A percentile compares a stretch with the other conserved stretches of the same genome.
Evolutionary conservation across 2,329 filamentous ascomycete species (phyloP).

Genomic region (Alternaria gansuensis): DNA sequence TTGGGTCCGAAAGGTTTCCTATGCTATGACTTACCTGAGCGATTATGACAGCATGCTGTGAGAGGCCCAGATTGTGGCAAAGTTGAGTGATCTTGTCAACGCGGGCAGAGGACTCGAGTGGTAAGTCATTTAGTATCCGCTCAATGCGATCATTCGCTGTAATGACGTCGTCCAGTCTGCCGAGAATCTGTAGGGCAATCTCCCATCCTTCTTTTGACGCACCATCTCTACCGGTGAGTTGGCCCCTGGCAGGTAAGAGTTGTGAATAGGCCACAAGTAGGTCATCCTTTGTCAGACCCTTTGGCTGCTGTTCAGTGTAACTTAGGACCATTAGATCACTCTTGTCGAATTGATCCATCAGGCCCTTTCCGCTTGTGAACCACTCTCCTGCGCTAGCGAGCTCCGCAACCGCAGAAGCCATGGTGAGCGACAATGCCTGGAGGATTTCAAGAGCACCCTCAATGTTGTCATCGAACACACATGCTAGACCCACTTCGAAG

Average conservation of each 20-base stretch:
- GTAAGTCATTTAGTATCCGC: conserved; percentile 76
- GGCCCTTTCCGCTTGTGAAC: conserved; percentile 66
- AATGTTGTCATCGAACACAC: conserved; percentile 81
- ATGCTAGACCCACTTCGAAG: conserved; percentile 83
- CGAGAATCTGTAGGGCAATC: conserved; percentile 81
- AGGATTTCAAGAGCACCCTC: conserved; percentile 79
- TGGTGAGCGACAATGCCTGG: conserved; percentile 79
- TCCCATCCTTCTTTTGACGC: conserved; percentile 78
- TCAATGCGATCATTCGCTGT: conserved; percentile 78
- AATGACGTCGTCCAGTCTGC: conserved; percentile 77
- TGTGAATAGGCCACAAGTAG: conserved; percentile 80
- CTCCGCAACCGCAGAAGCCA: conserved; percentile 82
- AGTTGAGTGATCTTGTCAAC: conserved; percentile 85
- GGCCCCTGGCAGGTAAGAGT: conserved; percentile 62
- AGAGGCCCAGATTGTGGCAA: conserved; percentile 79
- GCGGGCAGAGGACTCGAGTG: conserved; percentile 72
- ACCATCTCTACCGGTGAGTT: conserved; percentile 49
- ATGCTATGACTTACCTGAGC: conserved; percentile 72
- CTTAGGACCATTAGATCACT: conserved; percentile 87
- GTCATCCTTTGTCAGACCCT: conserved; percentile 75
- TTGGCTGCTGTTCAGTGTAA: conserved; percentile 52
- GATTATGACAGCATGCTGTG: conserved; percentile 78
- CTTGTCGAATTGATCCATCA: conserved; percentile 76
- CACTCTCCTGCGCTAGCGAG: conserved; percentile 84
- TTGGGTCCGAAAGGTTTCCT: neutral